Evolutionary conservation across 2,329 filamentous ascomycete species (phyloP), one percentile per base, ranked within the genome.

Genomic region (Cordyceps fumosorosea): DNA sequence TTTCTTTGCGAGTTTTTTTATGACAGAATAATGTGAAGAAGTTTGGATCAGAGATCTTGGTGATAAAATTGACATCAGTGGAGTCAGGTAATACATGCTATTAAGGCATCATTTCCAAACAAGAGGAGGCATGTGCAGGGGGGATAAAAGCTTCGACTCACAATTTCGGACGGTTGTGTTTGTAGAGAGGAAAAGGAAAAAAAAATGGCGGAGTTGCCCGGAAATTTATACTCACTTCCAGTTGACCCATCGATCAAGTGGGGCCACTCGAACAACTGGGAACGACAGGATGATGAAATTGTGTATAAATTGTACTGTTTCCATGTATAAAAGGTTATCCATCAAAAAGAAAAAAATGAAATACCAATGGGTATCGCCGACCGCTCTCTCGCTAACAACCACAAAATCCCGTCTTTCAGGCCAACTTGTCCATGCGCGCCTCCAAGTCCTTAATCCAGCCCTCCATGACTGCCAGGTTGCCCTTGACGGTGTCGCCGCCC

Each of bases 401-500:
- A 6, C 6, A 42, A 42, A 42, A 42, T 12, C 32, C 32, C 7
- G 7, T 34, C 24, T 11, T 7, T 45, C 47, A 62, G 63, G 78
- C 78, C 71, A 89, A 73, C 67, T 81, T 82, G 64, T 82, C 82
- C 73, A 97, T 81, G 74, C 90, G 89, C 69, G 80, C 84, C 77
- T 98, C 93, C 60, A 99, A 76, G 62, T 89, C 90, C 74, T 89
- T 90, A 5, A 98, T 90, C 91, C 93, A 97, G 47, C 85, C 86
- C 67, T 93, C 89, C 65, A 98, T 88, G n/a, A 89, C 83, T 68
- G 89, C 87, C 74, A 93, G 87, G 74, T 99, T 99, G 56, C 82
- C 84, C 66, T 84, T 84, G 78, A 96, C 89, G 4, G 86, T 82
- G 32, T 79, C 78, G 70, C 90, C 88, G 4, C 89, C 87, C 64